Percentiles rank a stretch among this genome's conserved stretches.
These are phyloP conservation scores for Plasmodium berghei DNA, from an alignment of 169 alveolate species.

Conservation along the genomic window DNA sequence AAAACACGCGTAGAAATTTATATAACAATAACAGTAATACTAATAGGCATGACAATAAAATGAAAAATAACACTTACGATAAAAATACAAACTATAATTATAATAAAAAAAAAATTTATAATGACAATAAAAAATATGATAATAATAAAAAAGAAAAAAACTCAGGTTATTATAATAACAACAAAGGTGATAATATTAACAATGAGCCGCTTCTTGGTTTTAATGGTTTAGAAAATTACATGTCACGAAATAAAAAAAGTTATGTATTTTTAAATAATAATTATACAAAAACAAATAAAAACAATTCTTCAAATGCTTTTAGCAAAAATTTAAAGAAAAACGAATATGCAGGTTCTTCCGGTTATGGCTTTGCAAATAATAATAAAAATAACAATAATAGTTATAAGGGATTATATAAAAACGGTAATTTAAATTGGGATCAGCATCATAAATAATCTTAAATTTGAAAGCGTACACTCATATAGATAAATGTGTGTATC, in stretches of 20 bases:
- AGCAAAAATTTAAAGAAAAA: background rate
- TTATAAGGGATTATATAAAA: background rate
- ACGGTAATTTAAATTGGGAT: background rate
- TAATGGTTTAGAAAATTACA: background rate
- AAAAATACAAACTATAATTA: background rate
- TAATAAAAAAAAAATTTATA: background rate
- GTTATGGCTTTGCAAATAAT: background rate
- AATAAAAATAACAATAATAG: background rate
- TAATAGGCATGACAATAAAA: background rate
- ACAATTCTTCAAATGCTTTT: background rate
- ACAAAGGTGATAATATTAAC: background rate
- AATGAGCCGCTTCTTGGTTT: too few relatives aligned
- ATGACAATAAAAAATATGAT: background rate
- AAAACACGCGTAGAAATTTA: background rate
- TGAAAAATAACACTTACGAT: background rate
- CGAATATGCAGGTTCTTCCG: background rate
- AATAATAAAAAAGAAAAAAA: background rate
- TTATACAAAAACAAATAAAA: background rate
- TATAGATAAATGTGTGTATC: background rate
- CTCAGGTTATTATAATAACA: background rate
- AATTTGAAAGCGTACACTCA: background rate
- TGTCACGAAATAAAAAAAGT: background rate
- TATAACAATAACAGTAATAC: conserved; percentile 5
- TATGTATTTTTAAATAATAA: background rate
- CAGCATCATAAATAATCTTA: background rate